Percentiles rank a stretch among this genome's conserved stretches.
Conservation (phyloP, 2,329 filamentous ascomycete species). For the Lecanosticta acicola region DNA sequence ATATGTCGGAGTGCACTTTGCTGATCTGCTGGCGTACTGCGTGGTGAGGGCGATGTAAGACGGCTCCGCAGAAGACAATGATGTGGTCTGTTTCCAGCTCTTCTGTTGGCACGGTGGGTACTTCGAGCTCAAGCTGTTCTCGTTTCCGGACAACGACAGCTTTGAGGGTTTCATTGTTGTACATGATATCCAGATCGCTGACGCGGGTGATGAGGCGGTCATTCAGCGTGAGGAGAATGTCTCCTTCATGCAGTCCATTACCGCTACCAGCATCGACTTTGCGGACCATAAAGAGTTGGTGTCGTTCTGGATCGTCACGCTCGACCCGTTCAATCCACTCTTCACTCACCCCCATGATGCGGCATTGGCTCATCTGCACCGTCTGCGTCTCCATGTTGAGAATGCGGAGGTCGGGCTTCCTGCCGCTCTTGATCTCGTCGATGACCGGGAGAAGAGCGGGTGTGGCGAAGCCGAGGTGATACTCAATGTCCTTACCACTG, state of each 20-base stretch:
- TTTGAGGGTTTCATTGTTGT: slow-evolving; percentile 75
- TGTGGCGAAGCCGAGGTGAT: slow-evolving; percentile 86
- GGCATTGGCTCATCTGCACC: slow-evolving; percentile 93
- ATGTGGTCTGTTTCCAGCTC: slow-evolving; percentile 90
- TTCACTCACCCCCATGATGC: slow-evolving; percentile 94
- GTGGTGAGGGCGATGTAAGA: slow-evolving; percentile 88
- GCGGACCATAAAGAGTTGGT: slow-evolving; percentile 97
- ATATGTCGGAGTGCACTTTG: slow-evolving; percentile 92
- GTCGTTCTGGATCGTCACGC: slow-evolving; percentile 79
- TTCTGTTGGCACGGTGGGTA: slow-evolving; percentile 80
- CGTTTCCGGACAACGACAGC: slow-evolving; percentile 83
- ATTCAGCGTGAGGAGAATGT: slow-evolving; percentile 87
- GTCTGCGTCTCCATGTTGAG: slow-evolving; percentile 91
- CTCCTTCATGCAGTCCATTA: slow-evolving; percentile 74
- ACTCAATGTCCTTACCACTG: slow-evolving; percentile 85
- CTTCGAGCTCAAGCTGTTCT: slow-evolving; percentile 66
- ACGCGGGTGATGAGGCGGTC: slow-evolving; percentile 88
- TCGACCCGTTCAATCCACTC: slow-evolving; percentile 93
- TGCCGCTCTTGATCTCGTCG: slow-evolving; percentile 72
- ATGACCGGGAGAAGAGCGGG: slow-evolving; percentile 86
- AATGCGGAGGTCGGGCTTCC: slow-evolving; percentile 77
- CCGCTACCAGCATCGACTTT: slow-evolving; percentile 61
- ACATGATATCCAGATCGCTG: slow-evolving; percentile 93
- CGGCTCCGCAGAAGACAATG: slow-evolving; percentile 89
- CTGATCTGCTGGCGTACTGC: slow-evolving; percentile 96